Evolutionary conservation across 805 yeast species (phyloP).

Genomic region (Candida loeiensis): DNA sequence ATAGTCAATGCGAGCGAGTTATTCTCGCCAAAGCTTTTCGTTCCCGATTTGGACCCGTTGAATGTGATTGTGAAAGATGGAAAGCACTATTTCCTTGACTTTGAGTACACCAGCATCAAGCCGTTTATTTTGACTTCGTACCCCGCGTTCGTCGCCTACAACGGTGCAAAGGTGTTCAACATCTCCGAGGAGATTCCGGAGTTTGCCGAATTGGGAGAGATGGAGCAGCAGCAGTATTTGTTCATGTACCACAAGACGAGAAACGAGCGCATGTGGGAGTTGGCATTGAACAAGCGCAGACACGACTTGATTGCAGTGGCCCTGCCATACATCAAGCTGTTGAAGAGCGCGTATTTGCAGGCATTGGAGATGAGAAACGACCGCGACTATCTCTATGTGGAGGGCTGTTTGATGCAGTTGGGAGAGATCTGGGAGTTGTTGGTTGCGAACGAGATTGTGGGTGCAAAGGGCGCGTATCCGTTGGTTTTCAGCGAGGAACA

Average conservation of each 20-base stretch:
- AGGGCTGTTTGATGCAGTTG: slow-evolving; percentile 63
- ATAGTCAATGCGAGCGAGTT: slow-evolving; percentile 63
- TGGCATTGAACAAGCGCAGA: slow-evolving; percentile 59
- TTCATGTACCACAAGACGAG: slow-evolving; percentile 88
- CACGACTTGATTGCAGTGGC: slow-evolving; percentile 75
- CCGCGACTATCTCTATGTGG: slow-evolving; percentile 60
- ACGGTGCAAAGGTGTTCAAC: slow-evolving; percentile 82
- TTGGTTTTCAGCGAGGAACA: slow-evolving; percentile 56
- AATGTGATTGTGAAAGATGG: slow-evolving; percentile 55
- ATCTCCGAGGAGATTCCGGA: slow-evolving; percentile 71
- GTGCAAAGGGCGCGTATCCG: slow-evolving; percentile 50
- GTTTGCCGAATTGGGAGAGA: slow-evolving; percentile 61
- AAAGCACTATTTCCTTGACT: slow-evolving; percentile 62
- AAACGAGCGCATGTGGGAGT: slow-evolving; percentile 87
- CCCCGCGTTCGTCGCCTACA: slow-evolving; percentile 82
- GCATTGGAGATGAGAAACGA: slow-evolving; percentile 57
- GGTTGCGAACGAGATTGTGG: slow-evolving; percentile 53
- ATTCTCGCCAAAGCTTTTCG: slow-evolving; percentile 66
- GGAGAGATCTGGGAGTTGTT: slow-evolving; percentile 68
- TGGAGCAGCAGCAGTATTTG: slow-evolving; percentile 74
- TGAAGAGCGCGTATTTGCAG: slow-evolving; percentile 61
- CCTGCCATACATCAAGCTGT: slow-evolving; percentile 75
- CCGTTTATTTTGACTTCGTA: slow-evolving; percentile 77
- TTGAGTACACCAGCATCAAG: slow-evolving; percentile 75
- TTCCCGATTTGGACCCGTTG: slow-evolving; percentile 90